Conservation (phyloP, 225 moss, liverwort and hornwort genomes). For the Rhytidiadelphus loreus region DNA sequence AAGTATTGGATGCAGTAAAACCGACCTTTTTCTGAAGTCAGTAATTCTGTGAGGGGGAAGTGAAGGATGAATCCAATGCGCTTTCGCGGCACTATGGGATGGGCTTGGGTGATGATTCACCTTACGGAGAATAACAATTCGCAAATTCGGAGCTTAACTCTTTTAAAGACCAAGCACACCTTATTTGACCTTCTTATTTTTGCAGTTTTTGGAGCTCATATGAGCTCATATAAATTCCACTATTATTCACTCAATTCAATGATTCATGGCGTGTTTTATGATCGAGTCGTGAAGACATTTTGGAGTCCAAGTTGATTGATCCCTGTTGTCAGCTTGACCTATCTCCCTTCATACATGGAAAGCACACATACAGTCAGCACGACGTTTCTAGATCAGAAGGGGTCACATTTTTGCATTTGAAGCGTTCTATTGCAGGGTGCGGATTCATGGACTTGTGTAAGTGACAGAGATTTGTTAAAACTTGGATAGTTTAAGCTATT, state of each 20-base stretch:
- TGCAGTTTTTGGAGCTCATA: neutral
- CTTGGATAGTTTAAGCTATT: neutral
- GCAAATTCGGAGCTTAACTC: neutral
- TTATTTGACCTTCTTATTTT: neutral
- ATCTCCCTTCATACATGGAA: neutral
- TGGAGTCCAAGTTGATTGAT: neutral
- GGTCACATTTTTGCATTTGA: neutral
- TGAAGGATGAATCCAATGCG: slow-evolving; percentile 4
- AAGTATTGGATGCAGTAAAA: slow-evolving; percentile 39
- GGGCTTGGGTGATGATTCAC: neutral
- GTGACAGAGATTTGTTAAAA: neutral
- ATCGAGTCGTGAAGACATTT: neutral
- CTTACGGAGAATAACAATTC: neutral
- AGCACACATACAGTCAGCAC: neutral
- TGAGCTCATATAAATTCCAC: no score
- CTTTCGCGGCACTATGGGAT: neutral
- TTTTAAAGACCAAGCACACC: neutral
- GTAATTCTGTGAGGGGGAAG: slow-evolving; percentile 15
- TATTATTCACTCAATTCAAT: neutral
- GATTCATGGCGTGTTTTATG: neutral
- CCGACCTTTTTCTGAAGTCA: slow-evolving; percentile 32
- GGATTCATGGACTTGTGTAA: neutral
- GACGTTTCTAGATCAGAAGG: neutral
- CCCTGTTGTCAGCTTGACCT: neutral
- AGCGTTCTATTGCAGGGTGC: neutral